Conservation (phyloP, 768 basidiomycete genomes). For the Phylloporus sp. region DNA sequence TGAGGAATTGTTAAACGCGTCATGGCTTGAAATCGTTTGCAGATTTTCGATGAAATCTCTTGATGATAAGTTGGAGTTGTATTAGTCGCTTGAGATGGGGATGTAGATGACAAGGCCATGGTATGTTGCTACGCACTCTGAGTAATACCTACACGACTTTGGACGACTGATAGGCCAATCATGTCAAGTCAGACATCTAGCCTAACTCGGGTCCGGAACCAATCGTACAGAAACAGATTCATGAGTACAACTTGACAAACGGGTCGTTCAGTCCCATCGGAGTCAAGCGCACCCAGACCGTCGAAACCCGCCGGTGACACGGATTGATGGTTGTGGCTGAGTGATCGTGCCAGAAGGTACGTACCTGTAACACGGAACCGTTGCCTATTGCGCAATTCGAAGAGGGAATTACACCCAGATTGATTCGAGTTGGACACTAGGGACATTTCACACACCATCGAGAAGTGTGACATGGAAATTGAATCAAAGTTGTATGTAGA, state of each 20-base stretch:
- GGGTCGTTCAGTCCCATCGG: background rate
- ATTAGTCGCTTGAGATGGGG: no score
- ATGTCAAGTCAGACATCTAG: background rate
- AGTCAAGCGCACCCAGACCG: background rate
- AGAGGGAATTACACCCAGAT: background rate
- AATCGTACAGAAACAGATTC: background rate
- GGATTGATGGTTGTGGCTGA: background rate
- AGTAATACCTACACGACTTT: no score
- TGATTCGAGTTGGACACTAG: background rate
- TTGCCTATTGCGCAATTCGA: background rate
- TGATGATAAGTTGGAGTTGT: no score
- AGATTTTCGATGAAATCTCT: no score
- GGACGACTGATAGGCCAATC: no score
- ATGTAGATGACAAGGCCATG: no score
- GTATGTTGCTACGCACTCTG: no score
- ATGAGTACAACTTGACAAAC: background rate
- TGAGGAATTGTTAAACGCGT: no score
- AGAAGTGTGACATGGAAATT: no score
- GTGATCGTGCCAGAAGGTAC: background rate
- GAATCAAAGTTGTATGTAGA: no score
- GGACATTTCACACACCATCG: no score
- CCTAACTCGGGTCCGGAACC: background rate
- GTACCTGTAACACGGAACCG: background rate
- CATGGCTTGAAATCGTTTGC: no score
- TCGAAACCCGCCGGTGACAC: background rate